Evolutionary conservation across 2,329 filamentous ascomycete species (phyloP), one percentile per base, ranked within the genome.

Genomic region (Aureobasidium namibiae): DNA sequence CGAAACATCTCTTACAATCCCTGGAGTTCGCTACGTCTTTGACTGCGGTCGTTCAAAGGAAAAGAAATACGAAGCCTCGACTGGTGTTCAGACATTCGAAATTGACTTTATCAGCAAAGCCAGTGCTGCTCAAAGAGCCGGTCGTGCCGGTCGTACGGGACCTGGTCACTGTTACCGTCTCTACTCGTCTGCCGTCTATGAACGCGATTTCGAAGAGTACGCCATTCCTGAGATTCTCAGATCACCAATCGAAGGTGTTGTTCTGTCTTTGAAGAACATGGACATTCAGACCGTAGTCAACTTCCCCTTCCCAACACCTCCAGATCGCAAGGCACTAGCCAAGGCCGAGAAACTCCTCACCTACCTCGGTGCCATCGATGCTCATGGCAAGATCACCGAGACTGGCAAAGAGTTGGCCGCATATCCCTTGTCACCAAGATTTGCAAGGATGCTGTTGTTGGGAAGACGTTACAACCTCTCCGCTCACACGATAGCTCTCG

Each of bases 61-160:
- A 72, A 87, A 92, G 63, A 88, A 87, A 60, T 97, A 94, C 67
- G 89, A 97, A 69, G 81, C 84, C n/a, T 76, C 83, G 11, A 96
- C 89, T 9, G 92, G 92, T 3, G 92, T 99, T 0, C 94, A 99
- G 71, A 96, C 88, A 68, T 99, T 96, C 70, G 89, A 96, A 67
- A 84, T 99, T 56, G 88, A 88, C 41, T 99, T 92, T 90, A 95
- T 97, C 70, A 96, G 92, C 76, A 97, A 99, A 75, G 94, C 94
- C 29, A 95, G 90, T 70, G 92, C 94, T 8, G 89, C 86, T 64
- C 94, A 99, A 73, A 83, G 94, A 70, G 85, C 90, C 61, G 94
- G 94, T 75, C 90, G 94, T 80, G 94, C 94, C 60, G 94, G 95
- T 63, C 87, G 94, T 79, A 99, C 92, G 4, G 92, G 91, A 0